Conservation (phyloP, 2,329 filamentous ascomycete genomes). For the Conoideocrella luteorostrata region DNA sequence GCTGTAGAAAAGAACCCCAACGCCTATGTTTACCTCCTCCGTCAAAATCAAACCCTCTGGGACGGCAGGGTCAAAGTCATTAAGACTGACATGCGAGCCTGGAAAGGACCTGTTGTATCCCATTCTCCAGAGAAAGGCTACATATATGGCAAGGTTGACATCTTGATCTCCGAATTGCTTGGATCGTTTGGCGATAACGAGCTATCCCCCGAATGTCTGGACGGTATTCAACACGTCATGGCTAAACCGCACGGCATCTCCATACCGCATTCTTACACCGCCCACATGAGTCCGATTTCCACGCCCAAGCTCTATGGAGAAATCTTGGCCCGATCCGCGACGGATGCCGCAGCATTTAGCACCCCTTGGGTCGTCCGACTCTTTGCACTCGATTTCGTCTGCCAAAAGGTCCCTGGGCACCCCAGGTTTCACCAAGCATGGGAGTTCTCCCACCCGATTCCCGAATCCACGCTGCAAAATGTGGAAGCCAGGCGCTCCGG, state of each 20-base stretch:
- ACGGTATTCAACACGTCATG: constrained; percentile 91
- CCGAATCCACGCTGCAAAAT: constrained; percentile 47
- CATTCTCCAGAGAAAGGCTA: constrained; percentile 35
- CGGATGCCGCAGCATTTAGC: constrained; percentile 69
- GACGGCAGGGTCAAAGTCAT: constrained; percentile 73
- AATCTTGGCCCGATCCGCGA: constrained; percentile 54
- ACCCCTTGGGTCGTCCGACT: constrained; percentile 94
- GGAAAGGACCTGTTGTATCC: constrained; percentile 69
- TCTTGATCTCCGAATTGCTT: constrained; percentile 87
- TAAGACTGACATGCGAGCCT: constrained; percentile 95
- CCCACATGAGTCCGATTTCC: constrained; percentile 86
- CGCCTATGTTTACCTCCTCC: constrained; percentile 84
- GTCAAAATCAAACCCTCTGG: constrained; percentile 82
- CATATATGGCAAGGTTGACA: constrained; percentile 68
- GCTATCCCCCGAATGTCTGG: constrained; percentile 90
- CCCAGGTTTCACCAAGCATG: constrained; percentile 68
- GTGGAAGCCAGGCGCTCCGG: constrained; percentile 53
- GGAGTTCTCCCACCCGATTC: constrained; percentile 75
- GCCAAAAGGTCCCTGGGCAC: constrained; percentile 52
- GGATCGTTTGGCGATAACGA: constrained; percentile 97
- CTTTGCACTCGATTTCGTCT: constrained; percentile 81
- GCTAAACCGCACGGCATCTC: constrained; percentile 74
- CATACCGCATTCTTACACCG: constrained; percentile 88
- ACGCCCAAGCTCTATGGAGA: constrained; percentile 82
- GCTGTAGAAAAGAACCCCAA: constrained; percentile 98